Evolutionary conservation across 192 early-diverging fungal species (phyloP).

Genomic region (Coemansia sp.): DNA sequence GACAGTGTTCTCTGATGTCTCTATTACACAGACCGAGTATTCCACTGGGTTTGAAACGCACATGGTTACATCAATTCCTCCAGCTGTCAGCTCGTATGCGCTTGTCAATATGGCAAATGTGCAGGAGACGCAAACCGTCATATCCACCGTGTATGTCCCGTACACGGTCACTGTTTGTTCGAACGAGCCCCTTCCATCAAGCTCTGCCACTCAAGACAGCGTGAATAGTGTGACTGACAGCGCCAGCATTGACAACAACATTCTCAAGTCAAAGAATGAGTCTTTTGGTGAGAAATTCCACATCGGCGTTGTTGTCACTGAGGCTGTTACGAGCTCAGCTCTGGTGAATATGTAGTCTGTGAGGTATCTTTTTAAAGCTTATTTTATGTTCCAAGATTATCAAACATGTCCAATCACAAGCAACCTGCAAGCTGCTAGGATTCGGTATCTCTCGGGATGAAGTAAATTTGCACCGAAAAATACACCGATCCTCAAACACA

Average conservation of each 20-base stretch:
- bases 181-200: not conserved
- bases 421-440: too few species aligned
- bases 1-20: not conserved
- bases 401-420: too few species aligned
- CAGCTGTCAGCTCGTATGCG: not conserved
- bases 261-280: not conserved
- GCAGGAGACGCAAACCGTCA: not conserved
- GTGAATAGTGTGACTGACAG: not conserved
- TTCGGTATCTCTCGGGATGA: too few species aligned
- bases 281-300: too few species aligned
- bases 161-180: not conserved
- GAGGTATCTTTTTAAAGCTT: too few species aligned
- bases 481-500: too few species aligned
- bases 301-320: not conserved
- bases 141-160: not conserved
- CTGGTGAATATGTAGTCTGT: too few species aligned
- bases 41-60: not conserved
- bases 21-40: not conserved
- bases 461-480: too few species aligned
- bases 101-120: not conserved
- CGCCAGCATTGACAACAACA: too few species aligned
- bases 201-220: not conserved
- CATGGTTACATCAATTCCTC: not conserved
- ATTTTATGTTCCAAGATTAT: too few species aligned
- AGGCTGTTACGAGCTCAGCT: too few species aligned